phyloP scores from a whole-genome alignment of 1,139 yeast genomes.

The Scheffersomyces lignicola region DNA sequence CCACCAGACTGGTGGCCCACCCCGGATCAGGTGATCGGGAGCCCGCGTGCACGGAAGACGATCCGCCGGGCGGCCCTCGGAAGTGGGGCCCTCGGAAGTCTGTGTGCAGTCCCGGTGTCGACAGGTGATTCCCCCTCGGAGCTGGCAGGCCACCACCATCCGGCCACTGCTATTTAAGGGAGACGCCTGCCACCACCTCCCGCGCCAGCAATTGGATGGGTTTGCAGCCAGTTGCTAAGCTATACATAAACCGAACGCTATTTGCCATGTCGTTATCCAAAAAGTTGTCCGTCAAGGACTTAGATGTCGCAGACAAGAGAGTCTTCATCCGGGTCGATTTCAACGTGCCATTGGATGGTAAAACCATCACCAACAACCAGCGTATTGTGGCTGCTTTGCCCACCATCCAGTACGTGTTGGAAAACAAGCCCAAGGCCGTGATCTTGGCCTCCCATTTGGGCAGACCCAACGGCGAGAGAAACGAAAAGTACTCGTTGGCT shows the following conservation, averaged over 20 bases:
- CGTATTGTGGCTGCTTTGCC: conserved; percentile 98
- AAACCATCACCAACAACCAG: conserved; percentile 95
- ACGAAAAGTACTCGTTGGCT: conserved; percentile 80
- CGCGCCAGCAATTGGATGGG: too few relatives aligned
- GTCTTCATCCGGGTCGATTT: conserved; percentile 97
- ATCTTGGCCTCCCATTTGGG: conserved; percentile 95
- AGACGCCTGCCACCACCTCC: too few relatives aligned
- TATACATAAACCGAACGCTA: neutral
- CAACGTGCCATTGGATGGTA: conserved; percentile 96
- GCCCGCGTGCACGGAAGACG: too few relatives aligned
- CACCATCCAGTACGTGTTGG: conserved; percentile 89
- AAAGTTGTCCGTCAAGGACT: conserved; percentile 89
- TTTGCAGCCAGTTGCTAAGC: conserved; percentile 11
- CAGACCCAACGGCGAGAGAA: conserved; percentile 92
- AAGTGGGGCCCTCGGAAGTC: too few relatives aligned
- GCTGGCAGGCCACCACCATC: too few relatives aligned
- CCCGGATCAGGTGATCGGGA: too few relatives aligned
- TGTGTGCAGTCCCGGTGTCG: too few relatives aligned
- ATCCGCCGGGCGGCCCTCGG: too few relatives aligned
- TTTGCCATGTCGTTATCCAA: conserved; percentile 78
- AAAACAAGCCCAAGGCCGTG: conserved; percentile 84
- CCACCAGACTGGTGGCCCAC: too few relatives aligned
- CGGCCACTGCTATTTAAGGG: too few relatives aligned
- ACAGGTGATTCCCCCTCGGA: too few relatives aligned
- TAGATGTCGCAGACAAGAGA: conserved; percentile 81